Evolutionary conservation across 345 rosid genomes (phyloP), one percentile per base, ranked within the genome.

Genomic region (Eucalyptus caleyi): DNA sequence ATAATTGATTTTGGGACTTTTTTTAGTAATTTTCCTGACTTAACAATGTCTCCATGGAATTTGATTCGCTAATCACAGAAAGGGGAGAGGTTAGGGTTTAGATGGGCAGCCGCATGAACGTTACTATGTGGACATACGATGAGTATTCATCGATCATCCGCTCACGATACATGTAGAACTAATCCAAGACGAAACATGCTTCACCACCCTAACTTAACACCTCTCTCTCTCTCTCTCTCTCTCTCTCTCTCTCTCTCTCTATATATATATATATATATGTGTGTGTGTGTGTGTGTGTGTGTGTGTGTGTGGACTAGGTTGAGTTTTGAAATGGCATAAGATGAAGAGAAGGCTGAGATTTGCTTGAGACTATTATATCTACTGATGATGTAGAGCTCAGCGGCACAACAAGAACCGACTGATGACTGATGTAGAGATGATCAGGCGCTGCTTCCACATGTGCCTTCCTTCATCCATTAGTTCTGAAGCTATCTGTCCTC

Each of bases 141-240:
- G 65, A 59, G 65, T 26, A 59, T 26, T 59, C 65, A 3, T 59
- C 13, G 0, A 59, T 59, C 65, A 26, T 59, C 65, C 15, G n/a
- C n/a, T 26, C n/a, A 59, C 4, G 4, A 24, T 0, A 59, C 65
- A 59, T 26, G 27, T 26, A 0, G 14, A 60, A 27, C 0, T 60
- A 60, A 60, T 60, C 32, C 1, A 60, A 60, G 67, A 60, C n/a
- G 2, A 26, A 11, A 59, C n/a, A 65, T n/a, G 19, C 18, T n/a
- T 65, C 72, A 7, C 0, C 72, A 65, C 72, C 37, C 72, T 65
- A n/a, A 30, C 72, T 30, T 14, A 62, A 30, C 18, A 62, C 3
- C 32, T 26, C 30, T 59, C 65, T 59, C 65, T 59, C 65, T 59
- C 62, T 59, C 30, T 56, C 27, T 56, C 62, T 7, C 56, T 50